Conservation (phyloP, 139 green algal species). For the Chlorella sp. region DNA sequence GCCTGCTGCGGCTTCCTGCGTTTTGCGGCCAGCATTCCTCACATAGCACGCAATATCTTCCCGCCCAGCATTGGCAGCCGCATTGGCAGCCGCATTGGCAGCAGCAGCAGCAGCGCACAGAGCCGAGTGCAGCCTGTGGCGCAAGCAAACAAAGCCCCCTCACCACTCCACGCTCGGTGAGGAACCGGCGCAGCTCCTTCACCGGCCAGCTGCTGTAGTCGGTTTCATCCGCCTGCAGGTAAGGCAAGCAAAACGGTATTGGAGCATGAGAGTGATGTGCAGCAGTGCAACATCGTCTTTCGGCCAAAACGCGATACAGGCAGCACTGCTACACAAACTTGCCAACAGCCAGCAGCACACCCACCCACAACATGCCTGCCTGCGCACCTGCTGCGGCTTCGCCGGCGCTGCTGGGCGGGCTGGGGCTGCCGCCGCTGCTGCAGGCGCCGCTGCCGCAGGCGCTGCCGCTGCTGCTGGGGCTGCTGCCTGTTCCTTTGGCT, state of each 20-base stretch:
- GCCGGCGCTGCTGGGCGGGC: background rate
- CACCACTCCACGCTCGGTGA: slow-evolving; percentile 59
- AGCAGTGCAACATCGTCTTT: no score
- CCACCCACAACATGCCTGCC: no score
- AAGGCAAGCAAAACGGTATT: no score
- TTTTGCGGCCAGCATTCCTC: no score
- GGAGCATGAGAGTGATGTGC: no score
- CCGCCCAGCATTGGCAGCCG: background rate
- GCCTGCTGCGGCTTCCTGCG: no score
- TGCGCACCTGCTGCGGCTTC: no score
- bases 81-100: background rate
- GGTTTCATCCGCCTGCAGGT: background rate
- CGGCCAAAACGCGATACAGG: no score
- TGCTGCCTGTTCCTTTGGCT: background rate
- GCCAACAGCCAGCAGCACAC: no score
- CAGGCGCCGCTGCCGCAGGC: background rate
- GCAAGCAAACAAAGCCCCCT: background rate
- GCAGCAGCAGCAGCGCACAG: background rate
- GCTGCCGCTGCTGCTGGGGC: background rate
- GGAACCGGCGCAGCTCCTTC: slow-evolving; percentile 76
- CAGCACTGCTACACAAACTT: no score
- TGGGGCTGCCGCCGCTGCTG: background rate
- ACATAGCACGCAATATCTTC: no score
- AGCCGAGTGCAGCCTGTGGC: background rate
- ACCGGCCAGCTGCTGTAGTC: slow-evolving; percentile 76